Conservation (phyloP, 306 rosid genomes). For the Sophora flavescens region DNA sequence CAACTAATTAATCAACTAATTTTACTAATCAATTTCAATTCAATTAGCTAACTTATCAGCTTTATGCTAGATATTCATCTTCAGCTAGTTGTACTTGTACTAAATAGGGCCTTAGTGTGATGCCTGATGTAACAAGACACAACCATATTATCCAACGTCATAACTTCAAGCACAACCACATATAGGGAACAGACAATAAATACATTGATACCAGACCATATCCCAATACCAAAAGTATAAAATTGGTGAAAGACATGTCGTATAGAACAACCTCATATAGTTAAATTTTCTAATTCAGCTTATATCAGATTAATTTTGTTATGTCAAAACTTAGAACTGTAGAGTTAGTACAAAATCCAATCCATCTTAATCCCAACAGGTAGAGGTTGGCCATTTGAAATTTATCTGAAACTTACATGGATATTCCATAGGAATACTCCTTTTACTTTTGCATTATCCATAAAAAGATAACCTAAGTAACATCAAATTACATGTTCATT, state of each 20-base stretch:
- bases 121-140: conserved; percentile 5
- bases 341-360: background rate
- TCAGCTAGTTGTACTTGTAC: too few species aligned
- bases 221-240: background rate
- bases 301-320: conserved; percentile 8
- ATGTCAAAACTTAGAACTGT: background rate
- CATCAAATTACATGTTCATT: background rate
- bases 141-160: conserved; percentile 3
- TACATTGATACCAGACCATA: background rate
- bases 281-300: background rate
- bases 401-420: background rate
- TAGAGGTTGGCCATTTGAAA: conserved; percentile 3
- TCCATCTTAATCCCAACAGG: background rate
- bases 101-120: background rate
- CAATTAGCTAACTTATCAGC: too few species aligned
- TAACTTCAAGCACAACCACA: background rate
- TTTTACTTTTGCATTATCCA: background rate
- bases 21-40: too few species aligned
- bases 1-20: too few species aligned
- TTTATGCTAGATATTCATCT: too few species aligned
- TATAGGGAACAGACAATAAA: background rate
- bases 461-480: background rate
- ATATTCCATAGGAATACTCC: conserved; percentile 3
- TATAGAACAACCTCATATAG: background rate
- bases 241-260: background rate